These are phyloP conservation scores for Harringtonia lauricola DNA, from an alignment of 2,329 filamentous ascomycete species.

Conservation along the genomic window DNA sequence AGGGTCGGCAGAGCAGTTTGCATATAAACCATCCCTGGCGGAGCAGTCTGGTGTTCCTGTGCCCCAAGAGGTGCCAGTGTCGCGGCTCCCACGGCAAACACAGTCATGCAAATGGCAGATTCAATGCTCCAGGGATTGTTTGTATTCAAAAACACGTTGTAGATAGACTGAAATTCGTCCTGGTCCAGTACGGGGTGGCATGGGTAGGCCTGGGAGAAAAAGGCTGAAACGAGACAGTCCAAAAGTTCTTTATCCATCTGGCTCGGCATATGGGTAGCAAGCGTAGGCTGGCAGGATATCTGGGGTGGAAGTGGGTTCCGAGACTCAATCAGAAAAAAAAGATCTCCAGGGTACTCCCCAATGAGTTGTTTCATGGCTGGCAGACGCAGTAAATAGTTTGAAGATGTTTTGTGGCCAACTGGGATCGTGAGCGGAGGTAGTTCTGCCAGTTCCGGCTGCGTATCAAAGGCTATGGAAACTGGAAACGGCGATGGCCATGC, in stretches of 20 bases:
- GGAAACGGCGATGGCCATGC: background rate
- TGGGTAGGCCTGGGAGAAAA: slow-evolving; percentile 16
- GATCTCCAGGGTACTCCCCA: slow-evolving; percentile 18
- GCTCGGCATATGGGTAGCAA: background rate
- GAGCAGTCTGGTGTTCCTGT: slow-evolving; percentile 10
- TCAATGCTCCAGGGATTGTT: slow-evolving; percentile 15
- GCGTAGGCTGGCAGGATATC: slow-evolving; percentile 6
- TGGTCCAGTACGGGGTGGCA: slow-evolving; percentile 18
- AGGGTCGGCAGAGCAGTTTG: slow-evolving; percentile 19
- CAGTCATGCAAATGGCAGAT: slow-evolving; percentile 19
- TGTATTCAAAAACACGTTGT: slow-evolving; percentile 13
- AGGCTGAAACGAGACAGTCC: slow-evolving; percentile 15
- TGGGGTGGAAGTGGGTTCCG: slow-evolving; percentile 13
- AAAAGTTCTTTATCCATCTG: slow-evolving; percentile 11
- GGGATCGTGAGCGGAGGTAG: slow-evolving; percentile 18
- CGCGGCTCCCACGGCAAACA: slow-evolving; percentile 18
- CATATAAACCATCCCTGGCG: slow-evolving; percentile 21
- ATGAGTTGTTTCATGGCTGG: slow-evolving; percentile 18
- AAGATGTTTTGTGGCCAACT: slow-evolving; percentile 19
- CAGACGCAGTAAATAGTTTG: slow-evolving; percentile 16
- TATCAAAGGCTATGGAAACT: background rate
- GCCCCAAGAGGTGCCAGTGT: slow-evolving; percentile 11
- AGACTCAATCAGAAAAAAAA: slow-evolving; percentile 18
- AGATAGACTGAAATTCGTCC: slow-evolving; percentile 15
- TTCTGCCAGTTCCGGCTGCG: slow-evolving; percentile 2